phyloP scores from a whole-genome alignment of 2,329 filamentous ascomycete species.

The Colletotrichum gigasporum region DNA sequence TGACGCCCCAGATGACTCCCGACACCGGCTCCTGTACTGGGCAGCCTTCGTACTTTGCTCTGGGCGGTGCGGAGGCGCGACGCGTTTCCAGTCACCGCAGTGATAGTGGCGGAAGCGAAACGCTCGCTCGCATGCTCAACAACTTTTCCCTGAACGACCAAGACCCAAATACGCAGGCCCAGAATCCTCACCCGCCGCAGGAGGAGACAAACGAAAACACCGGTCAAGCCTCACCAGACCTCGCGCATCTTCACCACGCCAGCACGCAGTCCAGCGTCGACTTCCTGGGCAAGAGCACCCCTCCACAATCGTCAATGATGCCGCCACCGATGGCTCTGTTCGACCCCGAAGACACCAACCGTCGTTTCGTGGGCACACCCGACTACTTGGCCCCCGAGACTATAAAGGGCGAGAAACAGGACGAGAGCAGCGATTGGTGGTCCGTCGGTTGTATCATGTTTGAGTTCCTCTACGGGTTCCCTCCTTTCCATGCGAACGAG shows the following conservation, averaged over 20 bases:
- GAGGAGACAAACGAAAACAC: conserved; percentile 81
- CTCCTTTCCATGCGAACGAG: conserved; percentile 90
- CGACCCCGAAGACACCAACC: conserved; percentile 91
- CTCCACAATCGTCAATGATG: conserved; percentile 77
- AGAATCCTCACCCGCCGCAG: conserved; percentile 66
- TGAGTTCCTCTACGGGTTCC: conserved; percentile 92
- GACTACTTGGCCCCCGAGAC: conserved; percentile 98
- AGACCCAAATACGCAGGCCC: conserved; percentile 50
- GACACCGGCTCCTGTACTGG: conserved; percentile 69
- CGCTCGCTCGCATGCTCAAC: conserved; percentile 82
- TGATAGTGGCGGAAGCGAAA: conserved; percentile 92
- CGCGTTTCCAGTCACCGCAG: conserved; percentile 80
- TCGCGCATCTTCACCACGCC: conserved; percentile 70
- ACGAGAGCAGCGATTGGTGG: conserved; percentile 99
- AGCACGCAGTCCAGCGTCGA: conserved; percentile 53
- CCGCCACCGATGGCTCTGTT: conserved; percentile 94
- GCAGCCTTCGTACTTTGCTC: conserved; percentile 93
- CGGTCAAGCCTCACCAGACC: conserved; percentile 79
- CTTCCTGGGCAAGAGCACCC: conserved; percentile 66
- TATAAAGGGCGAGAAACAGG: conserved; percentile 92
- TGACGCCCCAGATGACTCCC: conserved; percentile 88
- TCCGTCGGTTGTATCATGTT: conserved; percentile 98
- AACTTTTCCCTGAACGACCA: conserved; percentile 78
- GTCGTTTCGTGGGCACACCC: conserved; percentile 94
- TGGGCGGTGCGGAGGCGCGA: conserved; percentile 71